Conservation (phyloP, 1,284 basidiomycete genomes). For the Amylostereum areolatum region DNA sequence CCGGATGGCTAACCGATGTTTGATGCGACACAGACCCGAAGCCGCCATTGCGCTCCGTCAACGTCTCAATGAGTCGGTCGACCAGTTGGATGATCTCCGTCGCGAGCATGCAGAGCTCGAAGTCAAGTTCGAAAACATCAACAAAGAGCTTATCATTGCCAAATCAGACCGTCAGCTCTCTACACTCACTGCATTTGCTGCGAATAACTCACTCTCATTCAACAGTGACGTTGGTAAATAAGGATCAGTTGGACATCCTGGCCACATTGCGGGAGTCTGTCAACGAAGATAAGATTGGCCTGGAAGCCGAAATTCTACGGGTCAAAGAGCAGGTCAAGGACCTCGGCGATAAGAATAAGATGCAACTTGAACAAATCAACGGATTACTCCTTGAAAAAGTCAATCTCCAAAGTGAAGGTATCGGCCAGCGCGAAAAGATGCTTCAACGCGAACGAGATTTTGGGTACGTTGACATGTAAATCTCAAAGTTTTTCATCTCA, state of each 20-base stretch:
- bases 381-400: constrained; percentile 86
- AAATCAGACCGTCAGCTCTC: constrained; percentile 75
- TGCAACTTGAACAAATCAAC: constrained; percentile 91
- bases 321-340: constrained; percentile 69
- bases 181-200: constrained; percentile 1
- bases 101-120: constrained; percentile 69
- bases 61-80: constrained; percentile 81
- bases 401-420: constrained; percentile 80
- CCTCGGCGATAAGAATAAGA: constrained; percentile 77
- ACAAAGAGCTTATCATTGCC: constrained; percentile 73
- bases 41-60: constrained; percentile 84
- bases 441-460: constrained; percentile 77
- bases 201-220: not conserved
- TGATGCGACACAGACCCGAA: constrained; percentile 52
- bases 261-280: constrained; percentile 82
- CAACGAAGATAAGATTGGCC: constrained; percentile 76
- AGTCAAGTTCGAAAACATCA: constrained; percentile 61
- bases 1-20: constrained; percentile 6
- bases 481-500: constrained; percentile 7
- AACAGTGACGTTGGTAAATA: constrained; percentile 77
- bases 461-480: constrained; percentile 41
- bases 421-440: constrained; percentile 79
- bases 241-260: constrained; percentile 80
- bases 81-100: constrained; percentile 71
- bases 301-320: constrained; percentile 63